Base-by-base conservation (phyloP, 2,329 filamentous ascomycete species). In the Arthrobotrys megalospora region DNA sequence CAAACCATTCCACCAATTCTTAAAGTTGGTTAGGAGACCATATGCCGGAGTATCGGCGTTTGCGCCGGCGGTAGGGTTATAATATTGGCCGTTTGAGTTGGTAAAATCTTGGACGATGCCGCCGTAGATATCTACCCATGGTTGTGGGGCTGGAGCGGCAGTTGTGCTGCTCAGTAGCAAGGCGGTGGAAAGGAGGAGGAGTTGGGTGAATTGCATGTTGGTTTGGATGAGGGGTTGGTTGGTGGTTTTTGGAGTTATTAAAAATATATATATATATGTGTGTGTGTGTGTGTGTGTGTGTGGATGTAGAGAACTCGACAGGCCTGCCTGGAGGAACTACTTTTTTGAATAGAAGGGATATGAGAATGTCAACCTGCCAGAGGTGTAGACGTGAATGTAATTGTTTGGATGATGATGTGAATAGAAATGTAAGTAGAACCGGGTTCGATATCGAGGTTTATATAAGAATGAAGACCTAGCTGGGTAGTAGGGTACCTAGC, bases 81-180 rank as follows among this genome's bases (percentile, higher is more conserved):
- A 38, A 14, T 36, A 38, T 36, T 38, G 32, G 14, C 52, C 52
- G 52, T 58, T 58, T 11, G 52, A 24, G 52, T 38, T 28, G 1
- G 52, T 41, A 6, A 28, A 58, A 32, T 38, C 52, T 21, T 58
- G 52, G 16, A 58, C 32, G n/a, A 58, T 58, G 32, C 32, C 52
- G 34, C 32, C 52, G 52, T 58, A 38, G 52, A 58, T 16, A 14
- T 58, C 32, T 21, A 12, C 6, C 32, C 34, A 58, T 38, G 52
- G 52, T 21, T 58, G 10, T 21, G 52, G 52, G 10, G 32, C 32
- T 21, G 52, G 52, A 21, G 32, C 32, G 6, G 50, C 16, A 7
- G 32, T 7, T 5, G 34, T 5, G 7, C 14, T 3, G 28, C 24
- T 11, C 32, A 45, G 52, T 14, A 38, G 12, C n/a, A 32, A 11